Base-by-base conservation (phyloP, 768 basidiomycete genomes). In the Boletus reticulatus region DNA sequence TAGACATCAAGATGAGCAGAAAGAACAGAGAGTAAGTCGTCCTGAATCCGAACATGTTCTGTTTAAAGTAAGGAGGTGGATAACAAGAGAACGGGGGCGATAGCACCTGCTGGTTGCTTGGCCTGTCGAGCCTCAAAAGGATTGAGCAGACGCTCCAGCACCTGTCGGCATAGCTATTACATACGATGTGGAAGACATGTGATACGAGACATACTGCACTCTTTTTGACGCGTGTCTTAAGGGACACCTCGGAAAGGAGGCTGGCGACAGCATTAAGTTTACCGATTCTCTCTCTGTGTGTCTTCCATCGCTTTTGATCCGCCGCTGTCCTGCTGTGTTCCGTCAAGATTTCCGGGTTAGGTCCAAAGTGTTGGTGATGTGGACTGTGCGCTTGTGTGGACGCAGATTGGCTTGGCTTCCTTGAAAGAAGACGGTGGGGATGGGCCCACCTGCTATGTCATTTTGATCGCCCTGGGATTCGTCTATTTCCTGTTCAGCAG, bases 361-460 rank as follows among this genome's bases (percentile, higher is more conserved):
- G 63, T 11, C 90, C 91, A 67, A 92, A 94, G 65, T 94, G 92
- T 11, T 68, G 72, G 62, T 92, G 89, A 64, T 92, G 91, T 48
- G 76, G 69, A 62, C 86, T 79, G 50, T 61, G 57, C 42, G 48
- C 61, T 60, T 61, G 59, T 43, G 24, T 17, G 42, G 29, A 31
- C 14, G 29, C 1, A 11, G 19, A 52, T 52, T 19, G 14, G 9
- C 56, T 67, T 22, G 39, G 39, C 31, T 32, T 39, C 14, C 16
- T n/a, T 24, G 34, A 22, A 39, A 42, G 42, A 19, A 19, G 17
- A 46, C 11, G 9, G 13, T 29, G 36, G 24, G 39, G 34, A 41
- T 10, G 17, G 9, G 16, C 62, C 58, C 41, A 67, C 65, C 48
- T 51, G 48, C 45, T 52, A 13, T 17, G 37, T 65, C 65, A 63